Percentiles rank a stretch among this genome's conserved stretches.
Evolutionary conservation across 2,329 filamentous ascomycete genomes (phyloP).

Genomic region (Beauveria medogensis): DNA sequence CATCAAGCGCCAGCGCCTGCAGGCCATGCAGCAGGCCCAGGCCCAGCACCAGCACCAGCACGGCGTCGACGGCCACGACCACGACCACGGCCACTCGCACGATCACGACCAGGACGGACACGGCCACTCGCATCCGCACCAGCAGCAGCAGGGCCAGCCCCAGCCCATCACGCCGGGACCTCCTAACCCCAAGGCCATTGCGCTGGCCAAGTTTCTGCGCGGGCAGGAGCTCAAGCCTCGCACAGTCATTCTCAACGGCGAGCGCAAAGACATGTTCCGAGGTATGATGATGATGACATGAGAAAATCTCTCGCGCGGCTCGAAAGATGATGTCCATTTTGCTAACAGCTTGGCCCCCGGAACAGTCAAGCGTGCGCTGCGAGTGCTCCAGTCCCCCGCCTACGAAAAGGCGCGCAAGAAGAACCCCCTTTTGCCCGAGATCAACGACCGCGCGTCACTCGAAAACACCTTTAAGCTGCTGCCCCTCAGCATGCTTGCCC

Average conservation of each 20-base stretch:
- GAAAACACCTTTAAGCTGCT: conserved; percentile 94
- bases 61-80: conserved; percentile 18
- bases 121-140: conserved; percentile 26
- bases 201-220: conserved; percentile 80
- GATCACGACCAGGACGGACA: conserved; percentile 21
- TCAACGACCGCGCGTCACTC: conserved; percentile 79
- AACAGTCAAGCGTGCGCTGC: conserved; percentile 88
- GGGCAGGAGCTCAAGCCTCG: conserved; percentile 78
- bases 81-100: conserved; percentile 21
- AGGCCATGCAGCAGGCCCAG: conserved; percentile 37
- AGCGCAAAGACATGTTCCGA: conserved; percentile 97
- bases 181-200: conserved; percentile 80
- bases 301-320: background rate
- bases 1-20: conserved; percentile 49
- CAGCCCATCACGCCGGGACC: conserved; percentile 69
- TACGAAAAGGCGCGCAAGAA: conserved; percentile 87
- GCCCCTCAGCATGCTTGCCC: conserved; percentile 85
- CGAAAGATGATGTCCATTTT: background rate
- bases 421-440: conserved; percentile 79
- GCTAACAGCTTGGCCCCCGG: conserved; percentile 16
- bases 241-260: conserved; percentile 89
- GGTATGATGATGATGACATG: conserved; percentile 40
- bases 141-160: conserved; percentile 39
- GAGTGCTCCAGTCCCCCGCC: conserved; percentile 77
- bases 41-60: conserved; percentile 25